Conservation (phyloP, 129 eudicot genomes). For the Pseudognaphalium luteoalbum region DNA sequence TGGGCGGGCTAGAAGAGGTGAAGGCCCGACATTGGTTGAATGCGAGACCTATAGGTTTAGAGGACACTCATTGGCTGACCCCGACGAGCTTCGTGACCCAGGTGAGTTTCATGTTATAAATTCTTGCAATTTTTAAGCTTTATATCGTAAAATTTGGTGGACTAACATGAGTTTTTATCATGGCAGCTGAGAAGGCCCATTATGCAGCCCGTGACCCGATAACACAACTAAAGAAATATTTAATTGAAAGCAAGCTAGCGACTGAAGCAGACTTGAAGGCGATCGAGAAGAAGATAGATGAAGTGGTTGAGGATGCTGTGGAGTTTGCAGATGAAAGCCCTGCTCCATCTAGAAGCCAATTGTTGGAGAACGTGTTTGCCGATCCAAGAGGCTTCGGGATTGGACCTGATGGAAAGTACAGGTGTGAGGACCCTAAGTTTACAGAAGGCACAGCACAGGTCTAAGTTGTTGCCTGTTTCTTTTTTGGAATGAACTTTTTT, state of each 20-base stretch:
- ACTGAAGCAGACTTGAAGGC: constrained; percentile 29
- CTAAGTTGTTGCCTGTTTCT: constrained; percentile 4
- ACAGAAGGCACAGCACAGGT: constrained; percentile 35
- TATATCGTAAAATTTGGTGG: not conserved
- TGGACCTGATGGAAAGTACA: constrained; percentile 34
- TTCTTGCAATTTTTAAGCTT: not conserved
- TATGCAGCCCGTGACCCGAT: constrained; percentile 34
- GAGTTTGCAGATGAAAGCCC: constrained; percentile 33
- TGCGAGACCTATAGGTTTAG: constrained; percentile 33
- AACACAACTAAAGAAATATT: constrained; percentile 26
- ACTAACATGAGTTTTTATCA: not conserved
- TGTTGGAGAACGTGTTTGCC: constrained; percentile 34
- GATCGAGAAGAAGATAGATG: constrained; percentile 33
- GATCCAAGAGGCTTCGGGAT: constrained; percentile 35
- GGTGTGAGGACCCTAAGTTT: constrained; percentile 33
- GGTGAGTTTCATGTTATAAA: not conserved
- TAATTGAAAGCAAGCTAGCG: constrained; percentile 26
- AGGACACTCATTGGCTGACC: constrained; percentile 39
- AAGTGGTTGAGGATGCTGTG: constrained; percentile 28
- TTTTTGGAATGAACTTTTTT: not conserved
- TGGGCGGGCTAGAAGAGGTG: constrained; percentile 32
- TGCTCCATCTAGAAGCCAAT: constrained; percentile 35
- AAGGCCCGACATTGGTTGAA: constrained; percentile 33
- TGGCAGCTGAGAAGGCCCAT: constrained; percentile 32
- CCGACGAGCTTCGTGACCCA: constrained; percentile 37